Percentiles rank a stretch among this genome's conserved stretches.
phyloP scores from a whole-genome alignment of 345 rosid species.

The Zanthoxylum bungeanum region DNA sequence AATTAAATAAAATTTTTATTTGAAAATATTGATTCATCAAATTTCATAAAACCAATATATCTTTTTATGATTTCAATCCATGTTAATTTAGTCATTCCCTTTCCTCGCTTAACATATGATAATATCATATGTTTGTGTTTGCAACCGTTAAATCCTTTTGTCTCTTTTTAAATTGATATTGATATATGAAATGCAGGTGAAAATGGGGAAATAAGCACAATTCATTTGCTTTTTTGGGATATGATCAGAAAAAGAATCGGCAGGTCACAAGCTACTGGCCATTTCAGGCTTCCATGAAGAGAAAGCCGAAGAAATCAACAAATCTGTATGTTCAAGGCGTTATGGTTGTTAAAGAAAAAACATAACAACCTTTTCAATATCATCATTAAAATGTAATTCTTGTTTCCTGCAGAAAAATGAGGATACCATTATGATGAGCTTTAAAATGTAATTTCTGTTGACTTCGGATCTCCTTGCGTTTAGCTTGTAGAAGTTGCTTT shows the following conservation, averaged over 20 bases:
- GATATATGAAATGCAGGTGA: slow-evolving; percentile 45
- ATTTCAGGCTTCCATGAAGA: slow-evolving; percentile 70
- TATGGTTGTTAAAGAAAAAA: slow-evolving; percentile 1
- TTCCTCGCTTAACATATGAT: too few species aligned
- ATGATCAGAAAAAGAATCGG: slow-evolving; percentile 80
- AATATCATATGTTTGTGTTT: too few species aligned
- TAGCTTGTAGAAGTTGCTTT: neutral
- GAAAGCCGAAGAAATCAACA: slow-evolving; percentile 66
- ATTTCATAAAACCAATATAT: too few species aligned
- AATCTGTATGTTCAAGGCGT: slow-evolving; percentile 49
- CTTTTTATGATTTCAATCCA: too few species aligned
- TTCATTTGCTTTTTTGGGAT: slow-evolving; percentile 71
- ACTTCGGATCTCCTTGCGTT: neutral
- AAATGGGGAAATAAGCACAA: slow-evolving; percentile 72
- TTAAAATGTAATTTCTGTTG: slow-evolving; percentile 31
- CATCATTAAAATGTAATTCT: slow-evolving; percentile 6
- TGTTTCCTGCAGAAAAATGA: slow-evolving; percentile 54
- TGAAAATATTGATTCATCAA: too few species aligned
- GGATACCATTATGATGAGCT: slow-evolving; percentile 46
- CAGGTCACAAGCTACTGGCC: slow-evolving; percentile 64
- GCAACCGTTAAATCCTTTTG: too few species aligned
- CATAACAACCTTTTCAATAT: neutral
- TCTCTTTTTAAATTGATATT: too few species aligned
- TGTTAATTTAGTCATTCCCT: too few species aligned
- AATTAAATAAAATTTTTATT: too few species aligned